A percentile compares a stretch with the other conserved stretches of the same genome.
Evolutionary conservation across 805 yeast species (phyloP).

Genomic region (Yarrowia sp.): DNA sequence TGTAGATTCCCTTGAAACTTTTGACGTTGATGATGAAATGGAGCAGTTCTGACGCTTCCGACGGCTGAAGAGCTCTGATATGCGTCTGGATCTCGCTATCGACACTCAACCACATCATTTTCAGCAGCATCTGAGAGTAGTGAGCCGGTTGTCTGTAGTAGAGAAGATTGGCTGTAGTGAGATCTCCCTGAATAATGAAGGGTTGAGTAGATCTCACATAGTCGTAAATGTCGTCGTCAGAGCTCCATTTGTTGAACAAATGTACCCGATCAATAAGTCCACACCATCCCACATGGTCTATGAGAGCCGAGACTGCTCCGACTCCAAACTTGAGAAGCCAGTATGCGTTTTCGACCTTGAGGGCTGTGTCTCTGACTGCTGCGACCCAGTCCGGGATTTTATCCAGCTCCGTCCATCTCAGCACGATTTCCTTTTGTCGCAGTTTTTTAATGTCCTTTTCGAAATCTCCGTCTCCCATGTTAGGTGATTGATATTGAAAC

Average conservation of each 20-base stretch:
- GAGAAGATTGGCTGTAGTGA: background rate
- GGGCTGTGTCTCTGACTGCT: conserved; percentile 3
- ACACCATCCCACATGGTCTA: conserved; percentile 15
- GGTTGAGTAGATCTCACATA: conserved; percentile 7
- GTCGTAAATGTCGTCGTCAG: conserved; percentile 17
- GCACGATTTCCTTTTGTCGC: background rate
- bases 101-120: conserved; percentile 10
- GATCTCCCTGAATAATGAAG: conserved; percentile 12
- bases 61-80: background rate
- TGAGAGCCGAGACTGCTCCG: background rate
- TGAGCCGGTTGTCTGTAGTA: conserved; percentile 13
- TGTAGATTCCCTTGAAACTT: conserved; percentile 12
- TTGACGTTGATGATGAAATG: conserved; percentile 18
- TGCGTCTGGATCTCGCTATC: conserved; percentile 23
- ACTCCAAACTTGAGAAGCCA: conserved; percentile 23
- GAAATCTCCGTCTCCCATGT: conserved; percentile 19
- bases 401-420: conserved; percentile 12
- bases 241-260: conserved; percentile 18
- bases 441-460: conserved; percentile 16
- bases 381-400: conserved; percentile 14
- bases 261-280: conserved; percentile 12
- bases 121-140: conserved; percentile 11
- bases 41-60: conserved; percentile 12
- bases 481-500: background rate
- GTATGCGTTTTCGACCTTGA: conserved; percentile 11